Base-by-base conservation (phyloP, 225 moss, liverwort and hornwort genomes). In the Straminergon stramineum region DNA sequence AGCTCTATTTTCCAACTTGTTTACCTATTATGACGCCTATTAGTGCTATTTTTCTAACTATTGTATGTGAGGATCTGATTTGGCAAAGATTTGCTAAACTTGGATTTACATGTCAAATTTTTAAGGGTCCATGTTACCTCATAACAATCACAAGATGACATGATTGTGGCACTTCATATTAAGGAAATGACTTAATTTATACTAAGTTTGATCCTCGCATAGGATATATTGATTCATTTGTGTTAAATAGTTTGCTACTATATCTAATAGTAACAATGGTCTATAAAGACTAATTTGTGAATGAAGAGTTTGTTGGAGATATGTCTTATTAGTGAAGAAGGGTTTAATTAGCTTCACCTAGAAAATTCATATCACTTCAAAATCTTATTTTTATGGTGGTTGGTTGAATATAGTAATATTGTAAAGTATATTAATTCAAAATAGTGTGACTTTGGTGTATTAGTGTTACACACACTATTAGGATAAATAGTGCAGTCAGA, bases 121-220 rank as follows among this genome's bases (percentile, higher is more conserved):
- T n/a, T 0, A n/a, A n/a, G 22, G 7, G 11, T 3, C 3, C 22
- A n/a, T 22, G 23, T 69, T 4, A 39, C 69, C 7, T 69, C 7
- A 22, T 5, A 37, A 23, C 13, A 69, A 69, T 69, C 7, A 23
- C n/a, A 69, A n/a, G 22, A 22, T 22, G n/a, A 13, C n/a, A 69
- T n/a, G n/a, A n/a, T n/a, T n/a, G 22, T 21, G 21, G 2, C 11
- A 22, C 5, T 37, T 68, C 20, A 11, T 21, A 12, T 6, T 15
- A 12, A 6, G n/a, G 5, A 22, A 68, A 68, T 12, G 68, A n/a
- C 7, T 22, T n/a, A 12, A n/a, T 39, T n/a, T 13, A 4, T 13
- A 13, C 0, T 2, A 0, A 69, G 7, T 69, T 4, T 39, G 13
- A 22, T 3, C 4, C 8, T 37, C 6, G 21, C 2, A 1, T 11